Conservation (phyloP, 2,329 filamentous ascomycete genomes). For the Trichoderma afroharzianum region DNA sequence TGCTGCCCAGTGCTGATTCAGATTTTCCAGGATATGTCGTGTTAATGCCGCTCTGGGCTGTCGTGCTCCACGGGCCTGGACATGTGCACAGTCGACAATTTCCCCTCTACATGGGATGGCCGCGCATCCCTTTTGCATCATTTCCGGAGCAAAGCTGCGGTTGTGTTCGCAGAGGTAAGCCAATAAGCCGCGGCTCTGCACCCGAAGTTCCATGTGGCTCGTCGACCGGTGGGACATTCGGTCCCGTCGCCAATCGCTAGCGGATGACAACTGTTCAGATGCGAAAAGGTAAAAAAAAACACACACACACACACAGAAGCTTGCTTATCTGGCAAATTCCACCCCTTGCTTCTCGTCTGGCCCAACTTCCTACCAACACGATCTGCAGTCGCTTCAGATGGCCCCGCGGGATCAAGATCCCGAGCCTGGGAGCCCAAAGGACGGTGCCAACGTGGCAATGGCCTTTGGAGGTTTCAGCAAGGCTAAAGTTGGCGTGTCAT, state of each 20-base stretch:
- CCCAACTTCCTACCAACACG: neutral
- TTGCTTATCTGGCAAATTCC: constrained; percentile 15
- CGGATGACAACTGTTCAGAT: neutral
- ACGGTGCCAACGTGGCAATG: constrained; percentile 16
- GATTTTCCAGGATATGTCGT: neutral
- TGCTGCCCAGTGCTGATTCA: neutral
- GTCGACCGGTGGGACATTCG: neutral
- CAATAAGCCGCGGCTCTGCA: neutral
- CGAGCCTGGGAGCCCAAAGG: neutral
- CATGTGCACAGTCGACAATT: neutral
- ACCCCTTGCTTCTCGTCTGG: neutral
- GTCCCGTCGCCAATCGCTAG: neutral
- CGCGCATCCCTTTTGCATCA: constrained; percentile 7
- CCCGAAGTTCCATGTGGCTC: neutral
- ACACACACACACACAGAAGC: neutral
- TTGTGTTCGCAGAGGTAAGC: neutral
- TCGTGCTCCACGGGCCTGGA: neutral
- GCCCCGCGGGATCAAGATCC: neutral
- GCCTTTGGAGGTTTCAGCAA: neutral
- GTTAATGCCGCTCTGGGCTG: neutral
- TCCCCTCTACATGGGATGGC: neutral
- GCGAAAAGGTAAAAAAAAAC: neutral
- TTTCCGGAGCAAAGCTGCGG: neutral
- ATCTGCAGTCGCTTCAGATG: constrained; percentile 10
- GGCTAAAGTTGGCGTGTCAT: neutral